phyloP scores from a whole-genome alignment of 768 basidiomycete species.

The Hericium erinaceus region DNA sequence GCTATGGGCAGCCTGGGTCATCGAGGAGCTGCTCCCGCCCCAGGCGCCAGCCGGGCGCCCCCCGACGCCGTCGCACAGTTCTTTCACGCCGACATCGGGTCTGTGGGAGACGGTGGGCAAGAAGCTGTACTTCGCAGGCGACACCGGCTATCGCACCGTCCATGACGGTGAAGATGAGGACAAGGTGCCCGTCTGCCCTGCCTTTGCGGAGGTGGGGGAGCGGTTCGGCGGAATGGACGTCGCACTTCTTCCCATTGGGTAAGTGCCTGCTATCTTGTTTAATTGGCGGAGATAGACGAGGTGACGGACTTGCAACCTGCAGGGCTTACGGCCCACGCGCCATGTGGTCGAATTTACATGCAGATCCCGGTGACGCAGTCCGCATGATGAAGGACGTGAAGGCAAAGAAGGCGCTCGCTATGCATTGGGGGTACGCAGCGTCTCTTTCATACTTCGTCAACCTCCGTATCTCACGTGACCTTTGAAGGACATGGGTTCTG shows the following conservation, averaged over 20 bases:
- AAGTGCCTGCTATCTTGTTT: slow-evolving; percentile 12
- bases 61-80: not conserved
- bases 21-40: slow-evolving; percentile 38
- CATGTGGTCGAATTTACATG: slow-evolving; percentile 53
- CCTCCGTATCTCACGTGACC: not conserved
- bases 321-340: slow-evolving; percentile 53
- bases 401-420: slow-evolving; percentile 51
- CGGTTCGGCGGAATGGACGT: slow-evolving; percentile 56
- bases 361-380: slow-evolving; percentile 60
- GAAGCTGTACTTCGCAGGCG: slow-evolving; percentile 59
- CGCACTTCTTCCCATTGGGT: slow-evolving; percentile 65
- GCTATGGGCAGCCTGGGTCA: slow-evolving; percentile 60
- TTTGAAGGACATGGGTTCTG: slow-evolving; percentile 42
- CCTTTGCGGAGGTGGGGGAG: slow-evolving; percentile 63
- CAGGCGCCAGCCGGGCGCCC: not conserved
- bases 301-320: slow-evolving; percentile 13
- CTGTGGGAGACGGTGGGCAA: slow-evolving; percentile 27
- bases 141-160: slow-evolving; percentile 54
- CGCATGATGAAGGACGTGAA: slow-evolving; percentile 53
- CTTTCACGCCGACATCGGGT: not conserved
- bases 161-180: slow-evolving; percentile 37
- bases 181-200: slow-evolving; percentile 54
- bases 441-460: not conserved
- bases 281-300: not conserved
- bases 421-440: slow-evolving; percentile 56